These are phyloP conservation scores for Vigna reflexopilosa DNA, from an alignment of 306 rosid species.

Conservation along the genomic window DNA sequence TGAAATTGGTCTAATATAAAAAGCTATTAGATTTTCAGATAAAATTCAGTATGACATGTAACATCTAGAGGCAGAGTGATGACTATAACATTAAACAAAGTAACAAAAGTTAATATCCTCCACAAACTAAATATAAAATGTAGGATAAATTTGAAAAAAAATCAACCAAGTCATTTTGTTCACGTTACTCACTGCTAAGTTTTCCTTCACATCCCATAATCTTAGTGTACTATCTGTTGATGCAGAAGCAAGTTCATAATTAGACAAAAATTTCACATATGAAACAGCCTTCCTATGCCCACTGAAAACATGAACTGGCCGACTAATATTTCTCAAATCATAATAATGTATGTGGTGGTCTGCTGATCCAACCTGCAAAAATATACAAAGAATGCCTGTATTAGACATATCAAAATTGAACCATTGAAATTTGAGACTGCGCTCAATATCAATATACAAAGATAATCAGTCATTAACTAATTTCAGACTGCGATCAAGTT, in stretches of 20 bases:
- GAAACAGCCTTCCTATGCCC: conserved; percentile 96
- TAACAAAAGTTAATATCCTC: conserved; percentile 34
- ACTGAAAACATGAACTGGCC: conserved; percentile 84
- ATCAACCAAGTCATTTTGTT: conserved; percentile 27
- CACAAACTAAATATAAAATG: conserved; percentile 33
- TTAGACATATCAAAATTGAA: conserved; percentile 27
- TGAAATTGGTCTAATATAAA: background rate
- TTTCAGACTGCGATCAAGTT: background rate
- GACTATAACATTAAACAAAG: background rate
- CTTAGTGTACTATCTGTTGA: conserved; percentile 94
- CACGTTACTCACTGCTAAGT: conserved; percentile 70
- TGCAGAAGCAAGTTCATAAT: conserved; percentile 93
- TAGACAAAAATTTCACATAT: conserved; percentile 91
- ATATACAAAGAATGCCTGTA: background rate
- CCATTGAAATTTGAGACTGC: conserved; percentile 14
- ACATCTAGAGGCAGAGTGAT: conserved; percentile 20
- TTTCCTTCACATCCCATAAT: conserved; percentile 94
- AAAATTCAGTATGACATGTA: background rate
- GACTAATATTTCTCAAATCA: conserved; percentile 84
- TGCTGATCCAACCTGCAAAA: conserved; percentile 92
- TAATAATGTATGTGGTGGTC: conserved; percentile 97
- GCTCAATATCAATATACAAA: background rate
- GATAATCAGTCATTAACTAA: background rate
- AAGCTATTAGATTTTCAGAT: conserved; percentile 7
- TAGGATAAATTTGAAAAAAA: conserved; percentile 8